Evolutionary conservation across 495 filamentous ascomycete genomes (phyloP).

Genomic region (Lophiotrema nucula): DNA sequence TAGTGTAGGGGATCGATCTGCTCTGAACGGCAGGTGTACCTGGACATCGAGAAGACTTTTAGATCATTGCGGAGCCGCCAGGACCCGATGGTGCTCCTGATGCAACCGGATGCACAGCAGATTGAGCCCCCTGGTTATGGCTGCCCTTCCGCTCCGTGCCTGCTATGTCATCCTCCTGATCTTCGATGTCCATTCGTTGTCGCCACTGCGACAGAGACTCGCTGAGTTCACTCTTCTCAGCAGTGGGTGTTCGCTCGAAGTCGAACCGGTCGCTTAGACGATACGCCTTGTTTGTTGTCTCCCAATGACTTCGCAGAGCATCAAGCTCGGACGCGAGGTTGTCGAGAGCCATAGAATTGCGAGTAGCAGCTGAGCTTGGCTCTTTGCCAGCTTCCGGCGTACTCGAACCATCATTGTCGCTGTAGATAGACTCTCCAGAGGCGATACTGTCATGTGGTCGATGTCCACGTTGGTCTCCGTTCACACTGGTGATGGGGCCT

Average conservation of each 20-base stretch:
- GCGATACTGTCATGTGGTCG: conserved; percentile 33
- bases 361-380: conserved; percentile 48
- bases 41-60: conserved; percentile 2
- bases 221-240: conserved; percentile 32
- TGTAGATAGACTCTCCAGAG: conserved; percentile 32
- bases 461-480: conserved; percentile 36
- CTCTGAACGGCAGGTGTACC: background rate
- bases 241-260: conserved; percentile 65
- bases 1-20: no score
- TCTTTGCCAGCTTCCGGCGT: conserved; percentile 22
- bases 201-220: conserved; percentile 37
- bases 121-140: background rate
- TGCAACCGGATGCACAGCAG: background rate
- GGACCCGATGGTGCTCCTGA: conserved; percentile 14
- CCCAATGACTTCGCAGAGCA: conserved; percentile 84
- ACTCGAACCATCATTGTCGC: conserved; percentile 25
- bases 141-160: conserved; percentile 1
- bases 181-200: conserved; percentile 35
- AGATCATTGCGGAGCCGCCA: conserved; percentile 30
- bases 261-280: conserved; percentile 83
- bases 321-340: conserved; percentile 90
- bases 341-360: conserved; percentile 85
- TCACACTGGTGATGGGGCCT: conserved; percentile 42
- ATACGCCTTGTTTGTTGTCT: conserved; percentile 91
- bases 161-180: conserved; percentile 22